These are phyloP conservation scores for Scheffersomyces insectosa DNA, from an alignment of 1,139 yeast genomes.

Conservation along the genomic window DNA sequence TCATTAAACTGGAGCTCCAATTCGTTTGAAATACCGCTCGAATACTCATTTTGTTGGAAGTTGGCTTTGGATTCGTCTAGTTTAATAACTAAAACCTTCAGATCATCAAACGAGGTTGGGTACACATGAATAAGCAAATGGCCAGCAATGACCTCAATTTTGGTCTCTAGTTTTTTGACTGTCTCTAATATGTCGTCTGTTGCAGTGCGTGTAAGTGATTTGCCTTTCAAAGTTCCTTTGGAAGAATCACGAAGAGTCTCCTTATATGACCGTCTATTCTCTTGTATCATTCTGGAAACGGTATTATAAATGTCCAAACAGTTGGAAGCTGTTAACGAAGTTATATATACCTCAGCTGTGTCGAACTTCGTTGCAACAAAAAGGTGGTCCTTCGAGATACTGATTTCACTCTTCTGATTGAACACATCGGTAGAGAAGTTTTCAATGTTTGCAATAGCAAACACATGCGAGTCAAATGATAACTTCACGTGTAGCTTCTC, in stretches of 20 bases:
- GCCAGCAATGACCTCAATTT: constrained; percentile 61
- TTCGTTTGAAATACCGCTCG: constrained; percentile 49
- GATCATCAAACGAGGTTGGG: constrained; percentile 75
- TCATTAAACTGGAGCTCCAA: constrained; percentile 58
- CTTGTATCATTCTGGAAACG: constrained; percentile 69
- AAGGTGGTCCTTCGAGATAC: constrained; percentile 58
- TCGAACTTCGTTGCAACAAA: constrained; percentile 58
- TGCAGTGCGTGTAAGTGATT: constrained; percentile 5
- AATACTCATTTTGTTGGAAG: constrained; percentile 58
- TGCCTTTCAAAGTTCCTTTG: constrained; percentile 12
- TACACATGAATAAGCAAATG: constrained; percentile 61
- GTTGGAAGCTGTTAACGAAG: constrained; percentile 85
- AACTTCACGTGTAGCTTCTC: constrained; percentile 57
- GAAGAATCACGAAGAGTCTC: constrained; percentile 67
- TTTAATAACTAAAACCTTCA: constrained; percentile 67
- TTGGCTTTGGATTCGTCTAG: constrained; percentile 61
- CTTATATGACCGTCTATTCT: constrained; percentile 67
- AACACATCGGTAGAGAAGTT: constrained; percentile 57
- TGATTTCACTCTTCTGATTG: constrained; percentile 60
- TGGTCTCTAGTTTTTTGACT: constrained; percentile 52
- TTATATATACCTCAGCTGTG: constrained; percentile 61
- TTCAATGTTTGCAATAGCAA: constrained; percentile 60
- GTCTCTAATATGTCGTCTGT: constrained; percentile 37
- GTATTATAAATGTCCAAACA: constrained; percentile 76
- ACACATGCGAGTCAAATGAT: constrained; percentile 83